These are phyloP conservation scores for Coprinellus micaceus DNA, from an alignment of 768 basidiomycete species.

Conservation along the genomic window DNA sequence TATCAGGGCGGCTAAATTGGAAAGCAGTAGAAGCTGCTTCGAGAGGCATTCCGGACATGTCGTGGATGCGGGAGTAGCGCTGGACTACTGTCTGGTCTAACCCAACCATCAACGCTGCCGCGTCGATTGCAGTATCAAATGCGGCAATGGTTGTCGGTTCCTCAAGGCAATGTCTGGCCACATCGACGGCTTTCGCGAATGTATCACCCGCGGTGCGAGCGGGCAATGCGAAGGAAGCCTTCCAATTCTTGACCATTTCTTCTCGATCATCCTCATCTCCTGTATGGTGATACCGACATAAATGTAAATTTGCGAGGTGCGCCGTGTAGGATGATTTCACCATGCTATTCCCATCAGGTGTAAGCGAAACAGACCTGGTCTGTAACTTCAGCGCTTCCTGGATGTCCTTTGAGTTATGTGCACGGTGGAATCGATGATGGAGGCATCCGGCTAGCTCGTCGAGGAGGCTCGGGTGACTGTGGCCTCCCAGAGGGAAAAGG, in stretches of 20 bases:
- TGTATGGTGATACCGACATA: too few relatives aligned
- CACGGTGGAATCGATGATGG: constrained; percentile 22
- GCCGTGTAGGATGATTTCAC: background rate
- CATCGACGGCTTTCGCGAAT: background rate
- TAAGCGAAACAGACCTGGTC: background rate
- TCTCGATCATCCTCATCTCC: too few relatives aligned
- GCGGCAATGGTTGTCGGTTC: background rate
- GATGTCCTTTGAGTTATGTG: constrained; percentile 22
- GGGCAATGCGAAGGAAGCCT: too few relatives aligned
- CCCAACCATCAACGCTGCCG: background rate
- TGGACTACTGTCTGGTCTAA: background rate
- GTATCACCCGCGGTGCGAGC: background rate
- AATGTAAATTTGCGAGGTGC: too few relatives aligned
- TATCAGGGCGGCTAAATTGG: background rate
- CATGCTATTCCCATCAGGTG: background rate
- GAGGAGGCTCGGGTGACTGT: too few relatives aligned
- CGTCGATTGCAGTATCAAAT: background rate
- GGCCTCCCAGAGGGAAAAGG: too few relatives aligned
- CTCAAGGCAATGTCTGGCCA: background rate
- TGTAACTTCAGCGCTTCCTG: too few relatives aligned
- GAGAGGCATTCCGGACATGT: background rate
- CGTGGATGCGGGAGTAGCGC: background rate
- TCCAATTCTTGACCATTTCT: too few relatives aligned
- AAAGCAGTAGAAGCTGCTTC: constrained; percentile 14
- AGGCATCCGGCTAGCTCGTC: too few relatives aligned